phyloP scores from a whole-genome alignment of 352 stramenopile genomes.

The Chloridella minuta region DNA sequence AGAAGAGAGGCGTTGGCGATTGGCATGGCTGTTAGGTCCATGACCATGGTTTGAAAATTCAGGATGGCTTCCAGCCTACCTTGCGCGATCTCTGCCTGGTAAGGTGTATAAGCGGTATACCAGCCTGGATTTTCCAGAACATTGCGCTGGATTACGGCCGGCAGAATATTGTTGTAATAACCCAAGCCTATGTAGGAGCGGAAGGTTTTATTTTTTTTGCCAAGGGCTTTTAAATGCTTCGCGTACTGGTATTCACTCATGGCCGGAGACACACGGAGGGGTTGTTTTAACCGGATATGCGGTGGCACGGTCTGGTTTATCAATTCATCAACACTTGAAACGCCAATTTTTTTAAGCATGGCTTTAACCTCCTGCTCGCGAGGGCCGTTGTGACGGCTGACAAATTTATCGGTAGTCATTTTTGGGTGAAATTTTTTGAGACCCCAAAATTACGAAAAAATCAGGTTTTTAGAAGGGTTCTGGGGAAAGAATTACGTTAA shows the following conservation, averaged over 20 bases:
- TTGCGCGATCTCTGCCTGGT: constrained; percentile 95
- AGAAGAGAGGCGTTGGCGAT: constrained; percentile 84
- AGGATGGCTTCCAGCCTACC: constrained; percentile 89
- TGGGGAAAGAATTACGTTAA: no score
- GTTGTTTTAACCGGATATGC: not conserved
- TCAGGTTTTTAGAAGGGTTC: no score
- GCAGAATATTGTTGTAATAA: constrained; percentile 79
- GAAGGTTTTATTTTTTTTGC: constrained; percentile 65
- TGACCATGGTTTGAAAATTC: constrained; percentile 96
- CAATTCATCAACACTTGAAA: not conserved
- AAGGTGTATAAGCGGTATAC: constrained; percentile 53
- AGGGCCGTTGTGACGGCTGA: not conserved
- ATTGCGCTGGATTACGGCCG: constrained; percentile 73
- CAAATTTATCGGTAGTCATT: not conserved
- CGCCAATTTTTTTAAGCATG: not conserved
- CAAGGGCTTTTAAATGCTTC: constrained; percentile 25
- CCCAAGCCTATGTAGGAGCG: constrained; percentile 90
- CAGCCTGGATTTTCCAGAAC: constrained; percentile 67
- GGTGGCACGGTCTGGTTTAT: not conserved
- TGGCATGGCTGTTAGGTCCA: constrained; percentile 65
- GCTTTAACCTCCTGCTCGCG: not conserved
- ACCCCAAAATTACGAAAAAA: no score
- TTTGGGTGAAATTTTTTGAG: no score
- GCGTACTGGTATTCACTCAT: not conserved
- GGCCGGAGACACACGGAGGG: not conserved